phyloP scores from a whole-genome alignment of 768 basidiomycete species.

The Russula earlei region DNA sequence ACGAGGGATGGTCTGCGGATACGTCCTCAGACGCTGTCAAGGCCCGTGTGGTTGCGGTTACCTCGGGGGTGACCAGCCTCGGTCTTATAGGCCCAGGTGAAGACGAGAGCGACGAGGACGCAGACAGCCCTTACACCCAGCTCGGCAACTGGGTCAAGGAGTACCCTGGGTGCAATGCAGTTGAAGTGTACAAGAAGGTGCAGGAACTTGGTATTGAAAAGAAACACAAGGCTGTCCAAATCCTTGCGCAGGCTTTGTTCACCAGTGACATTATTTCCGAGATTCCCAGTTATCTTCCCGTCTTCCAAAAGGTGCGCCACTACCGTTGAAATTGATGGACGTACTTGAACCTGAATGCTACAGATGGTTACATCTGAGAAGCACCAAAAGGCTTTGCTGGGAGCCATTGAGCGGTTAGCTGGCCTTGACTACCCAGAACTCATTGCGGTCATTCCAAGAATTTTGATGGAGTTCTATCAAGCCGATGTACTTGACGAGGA shows the following conservation, averaged over 20 bases:
- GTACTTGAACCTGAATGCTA: not conserved
- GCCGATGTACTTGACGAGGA: constrained; percentile 89
- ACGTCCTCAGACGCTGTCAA: constrained; percentile 85
- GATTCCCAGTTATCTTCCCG: constrained; percentile 50
- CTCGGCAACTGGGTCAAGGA: constrained; percentile 84
- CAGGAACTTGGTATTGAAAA: constrained; percentile 88
- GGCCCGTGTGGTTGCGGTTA: constrained; percentile 66
- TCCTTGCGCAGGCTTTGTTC: constrained; percentile 80
- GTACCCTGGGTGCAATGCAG: constrained; percentile 45
- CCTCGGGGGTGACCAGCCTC: constrained; percentile 44
- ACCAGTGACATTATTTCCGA: constrained; percentile 59
- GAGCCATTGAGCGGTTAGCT: constrained; percentile 82
- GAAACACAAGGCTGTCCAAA: constrained; percentile 84
- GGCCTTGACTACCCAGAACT: constrained; percentile 69
- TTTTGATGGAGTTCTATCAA: constrained; percentile 92
- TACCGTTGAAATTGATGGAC: not conserved
- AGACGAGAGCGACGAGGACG: constrained; percentile 82
- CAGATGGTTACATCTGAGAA: constrained; percentile 89
- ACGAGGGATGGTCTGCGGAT: constrained; percentile 88
- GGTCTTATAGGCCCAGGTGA: constrained; percentile 55
- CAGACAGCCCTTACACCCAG: constrained; percentile 74
- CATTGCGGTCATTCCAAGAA: constrained; percentile 68
- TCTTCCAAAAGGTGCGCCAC: constrained; percentile 65
- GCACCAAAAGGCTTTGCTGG: constrained; percentile 89
- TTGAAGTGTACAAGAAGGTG: constrained; percentile 78